Conservation (phyloP, 208 protist genomes). For the Trypanosoma caninum region DNA sequence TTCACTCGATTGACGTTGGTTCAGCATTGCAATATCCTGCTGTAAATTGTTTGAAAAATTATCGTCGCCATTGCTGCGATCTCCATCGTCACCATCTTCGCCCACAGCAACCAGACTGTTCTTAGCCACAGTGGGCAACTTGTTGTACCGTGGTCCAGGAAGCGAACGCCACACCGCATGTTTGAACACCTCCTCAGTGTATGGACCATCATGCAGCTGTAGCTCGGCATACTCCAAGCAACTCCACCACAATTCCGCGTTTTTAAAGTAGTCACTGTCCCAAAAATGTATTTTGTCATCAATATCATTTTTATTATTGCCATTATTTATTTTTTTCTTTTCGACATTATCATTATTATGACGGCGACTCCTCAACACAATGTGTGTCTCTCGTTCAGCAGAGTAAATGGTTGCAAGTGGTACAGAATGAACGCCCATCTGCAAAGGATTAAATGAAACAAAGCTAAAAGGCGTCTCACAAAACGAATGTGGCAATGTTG, state of each 20-base stretch:
- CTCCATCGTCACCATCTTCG: background rate
- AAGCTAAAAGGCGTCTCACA: slow-evolving; percentile 8
- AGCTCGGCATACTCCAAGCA: slow-evolving; percentile 18
- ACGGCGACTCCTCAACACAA: slow-evolving; percentile 2
- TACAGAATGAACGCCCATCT: slow-evolving; percentile 5
- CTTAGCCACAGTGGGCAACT: background rate
- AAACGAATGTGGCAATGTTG: background rate
- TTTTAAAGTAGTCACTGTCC: too few relatives aligned
- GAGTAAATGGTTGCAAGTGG: slow-evolving; percentile 23
- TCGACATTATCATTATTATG: background rate
- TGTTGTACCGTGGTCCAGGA: background rate
- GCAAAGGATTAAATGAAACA: slow-evolving; percentile 14
- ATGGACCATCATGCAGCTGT: slow-evolving; percentile 18
- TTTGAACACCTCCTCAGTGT: slow-evolving; percentile 8
- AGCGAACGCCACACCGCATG: slow-evolving; percentile 12
- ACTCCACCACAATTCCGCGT: slow-evolving; percentile 12
- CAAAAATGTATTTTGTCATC: too few relatives aligned
- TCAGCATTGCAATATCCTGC: slow-evolving; percentile 8
- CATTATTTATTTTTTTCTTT: too few relatives aligned
- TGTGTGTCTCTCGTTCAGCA: slow-evolving; percentile 17
- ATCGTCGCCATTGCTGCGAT: background rate
- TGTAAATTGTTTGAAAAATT: background rate
- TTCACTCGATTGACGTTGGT: slow-evolving; percentile 1
- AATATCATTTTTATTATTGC: too few relatives aligned
- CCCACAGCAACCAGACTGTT: background rate